Evolutionary conservation across 2,329 filamentous ascomycete species (phyloP), one percentile per base, ranked within the genome.

Genomic region (Thielaviopsis populi): DNA sequence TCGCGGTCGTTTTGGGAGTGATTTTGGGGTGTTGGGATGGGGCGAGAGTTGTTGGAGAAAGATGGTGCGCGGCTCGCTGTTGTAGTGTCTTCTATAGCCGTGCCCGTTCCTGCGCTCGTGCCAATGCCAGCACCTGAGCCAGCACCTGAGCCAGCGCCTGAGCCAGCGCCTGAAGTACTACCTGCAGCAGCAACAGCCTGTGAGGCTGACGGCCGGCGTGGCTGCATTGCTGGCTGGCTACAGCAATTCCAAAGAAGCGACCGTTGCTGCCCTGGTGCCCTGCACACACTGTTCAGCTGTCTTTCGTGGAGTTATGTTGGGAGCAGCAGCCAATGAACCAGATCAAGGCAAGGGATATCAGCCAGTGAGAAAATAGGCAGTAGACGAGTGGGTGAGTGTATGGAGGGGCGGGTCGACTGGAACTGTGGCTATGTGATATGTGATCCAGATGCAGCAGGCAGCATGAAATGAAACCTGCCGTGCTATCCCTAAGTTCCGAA

Each of bases 1-100:
- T 85, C 82, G 69, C 88, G 88, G 71, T 88, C 87, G 8, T 83
- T 87, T 68, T 86, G 72, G 81, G 74, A 78, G 87, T 76, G 27
- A 71, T 72, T 66, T 75, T 76, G 61, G 68, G 67, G 22, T 61
- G 61, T 53, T 59, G 58, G 24, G 43, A 63, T 43, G 43, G 73
- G 74, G 70, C 70, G 62, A 63, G 69, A 66, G 6, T 68, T 68
- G 5, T 68, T 68, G 24, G 68, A 68, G n/a, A 67, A 66, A 69
- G 71, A 63, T 68, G 68, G 64, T 71, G 69, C 24, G 40, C 56
- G 33, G 37, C 56, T 59, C 19, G 19, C 56, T 33, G 70, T 66
- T 41, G 70, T 66, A 63, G 70, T 69, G 67, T 71, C 67, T 68
- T 72, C 69, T 59, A 71, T 68, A 59, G 64, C 46, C 62, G 62